phyloP scores from a whole-genome alignment of 2,329 filamentous ascomycete species.

The Chrysosporium queenslandicum region DNA sequence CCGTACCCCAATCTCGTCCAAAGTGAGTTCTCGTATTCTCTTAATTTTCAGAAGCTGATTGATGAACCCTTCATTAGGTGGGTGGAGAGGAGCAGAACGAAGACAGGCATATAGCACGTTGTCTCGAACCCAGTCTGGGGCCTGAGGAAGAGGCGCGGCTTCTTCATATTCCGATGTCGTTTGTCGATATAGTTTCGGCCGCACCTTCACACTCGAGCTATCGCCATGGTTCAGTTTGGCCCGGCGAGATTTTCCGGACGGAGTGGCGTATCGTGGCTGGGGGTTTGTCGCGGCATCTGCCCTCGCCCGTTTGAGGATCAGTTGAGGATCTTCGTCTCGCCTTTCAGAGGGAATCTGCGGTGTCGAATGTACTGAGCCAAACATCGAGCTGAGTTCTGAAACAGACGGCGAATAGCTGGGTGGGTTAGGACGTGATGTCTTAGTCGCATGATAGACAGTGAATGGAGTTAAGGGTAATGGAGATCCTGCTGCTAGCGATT shows the following conservation, averaged over 20 bases:
- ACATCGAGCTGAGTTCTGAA: slow-evolving; percentile 9
- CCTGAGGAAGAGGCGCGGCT: slow-evolving; percentile 46
- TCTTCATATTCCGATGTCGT: slow-evolving; percentile 72
- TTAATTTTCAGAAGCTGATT: slow-evolving; percentile 63
- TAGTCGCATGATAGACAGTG: slow-evolving; percentile 42
- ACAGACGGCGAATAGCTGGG: slow-evolving; percentile 5
- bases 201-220: slow-evolving; percentile 19
- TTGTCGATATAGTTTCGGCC: slow-evolving; percentile 49
- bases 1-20: slow-evolving; percentile 68
- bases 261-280: slow-evolving; percentile 7
- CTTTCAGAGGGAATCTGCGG: slow-evolving; percentile 11
- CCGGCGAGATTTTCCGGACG: slow-evolving; percentile 6
- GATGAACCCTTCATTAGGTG: slow-evolving; percentile 68
- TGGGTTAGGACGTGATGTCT: slow-evolving; percentile 11
- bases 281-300: slow-evolving; percentile 33
- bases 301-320: slow-evolving; percentile 47
- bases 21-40: slow-evolving; percentile 56
- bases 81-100: slow-evolving; percentile 57
- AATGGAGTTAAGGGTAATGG: slow-evolving; percentile 41
- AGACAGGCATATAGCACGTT: slow-evolving; percentile 67
- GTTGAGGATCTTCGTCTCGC: slow-evolving; percentile 12
- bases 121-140: slow-evolving; percentile 60
- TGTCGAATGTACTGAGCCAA: neutral
- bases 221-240: slow-evolving; percentile 14
- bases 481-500: slow-evolving; percentile 36